Evolutionary conservation across 2,329 filamentous ascomycete species (phyloP).

Genomic region (Fusarium sacchari): DNA sequence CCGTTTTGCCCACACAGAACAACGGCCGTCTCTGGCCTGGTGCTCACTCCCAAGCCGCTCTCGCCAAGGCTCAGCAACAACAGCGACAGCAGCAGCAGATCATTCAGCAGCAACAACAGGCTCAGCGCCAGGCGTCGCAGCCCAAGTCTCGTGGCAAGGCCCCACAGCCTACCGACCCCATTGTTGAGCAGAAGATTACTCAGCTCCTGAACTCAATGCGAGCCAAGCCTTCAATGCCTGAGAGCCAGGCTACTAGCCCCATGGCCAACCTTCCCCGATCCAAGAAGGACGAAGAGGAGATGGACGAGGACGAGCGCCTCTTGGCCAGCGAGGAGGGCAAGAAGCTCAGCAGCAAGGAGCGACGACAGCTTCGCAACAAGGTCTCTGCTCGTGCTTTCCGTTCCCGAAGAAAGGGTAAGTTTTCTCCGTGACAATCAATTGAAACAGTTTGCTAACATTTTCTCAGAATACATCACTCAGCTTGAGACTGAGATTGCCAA

Average conservation of each 20-base stretch:
- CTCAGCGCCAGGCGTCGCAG: constrained; percentile 60
- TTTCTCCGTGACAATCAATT: background rate
- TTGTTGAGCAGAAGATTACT: constrained; percentile 92
- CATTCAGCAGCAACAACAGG: constrained; percentile 58
- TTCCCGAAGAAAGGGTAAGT: constrained; percentile 94
- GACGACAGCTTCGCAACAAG: constrained; percentile 97
- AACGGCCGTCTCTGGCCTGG: constrained; percentile 86
- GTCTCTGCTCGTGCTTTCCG: constrained; percentile 98
- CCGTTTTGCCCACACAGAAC: constrained; percentile 61
- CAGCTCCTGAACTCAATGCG: constrained; percentile 94
- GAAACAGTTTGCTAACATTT: constrained; percentile 21
- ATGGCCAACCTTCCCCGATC: constrained; percentile 75
- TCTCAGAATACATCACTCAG: constrained; percentile 91
- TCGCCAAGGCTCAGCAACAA: constrained; percentile 77
- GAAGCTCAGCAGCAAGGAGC: constrained; percentile 98
- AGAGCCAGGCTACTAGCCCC: constrained; percentile 57
- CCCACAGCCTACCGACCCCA: constrained; percentile 69
- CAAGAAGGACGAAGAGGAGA: constrained; percentile 96
- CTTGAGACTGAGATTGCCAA: constrained; percentile 88
- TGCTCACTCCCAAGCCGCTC: constrained; percentile 89
- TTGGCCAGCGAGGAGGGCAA: constrained; percentile 98
- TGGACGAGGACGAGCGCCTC: constrained; percentile 96
- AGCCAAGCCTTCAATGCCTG: constrained; percentile 69
- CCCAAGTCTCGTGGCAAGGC: constrained; percentile 61
- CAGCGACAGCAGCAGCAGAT: constrained; percentile 74